Evolutionary conservation across 257 asterid genomes (phyloP).

Genomic region (Solanum pimpinellifolium): DNA sequence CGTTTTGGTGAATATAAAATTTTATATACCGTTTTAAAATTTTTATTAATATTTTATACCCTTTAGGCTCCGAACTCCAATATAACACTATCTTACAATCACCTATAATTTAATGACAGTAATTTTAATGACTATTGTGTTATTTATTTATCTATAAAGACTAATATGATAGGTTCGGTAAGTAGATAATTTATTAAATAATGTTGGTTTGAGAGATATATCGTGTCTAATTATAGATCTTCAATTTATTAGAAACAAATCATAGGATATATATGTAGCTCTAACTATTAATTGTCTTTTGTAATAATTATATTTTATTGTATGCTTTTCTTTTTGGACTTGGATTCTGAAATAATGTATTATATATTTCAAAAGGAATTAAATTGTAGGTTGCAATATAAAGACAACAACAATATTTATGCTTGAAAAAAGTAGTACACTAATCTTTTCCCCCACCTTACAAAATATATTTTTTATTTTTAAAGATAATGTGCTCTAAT

Average conservation of each 20-base stretch:
- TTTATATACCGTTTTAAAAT: too few species aligned
- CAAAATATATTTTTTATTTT: not conserved
- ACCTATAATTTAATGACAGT: too few species aligned
- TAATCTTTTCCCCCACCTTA: not conserved
- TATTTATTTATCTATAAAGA: not conserved
- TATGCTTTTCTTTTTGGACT: not conserved
- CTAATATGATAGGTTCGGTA: not conserved
- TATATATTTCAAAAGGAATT: not conserved
- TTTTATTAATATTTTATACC: too few species aligned
- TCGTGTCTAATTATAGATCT: not conserved
- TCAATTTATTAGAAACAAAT: not conserved
- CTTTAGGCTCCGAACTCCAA: too few species aligned
- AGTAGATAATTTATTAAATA: not conserved
- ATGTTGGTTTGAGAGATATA: not conserved
- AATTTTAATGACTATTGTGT: not conserved
- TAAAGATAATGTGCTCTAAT: not conserved
- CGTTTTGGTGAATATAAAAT: too few species aligned
- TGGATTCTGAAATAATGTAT: not conserved
- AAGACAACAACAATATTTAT: not conserved
- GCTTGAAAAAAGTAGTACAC: not conserved
- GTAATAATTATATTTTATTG: not conserved
- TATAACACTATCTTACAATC: too few species aligned
- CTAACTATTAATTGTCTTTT: not conserved
- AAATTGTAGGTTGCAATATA: not conserved
- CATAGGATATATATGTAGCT: not conserved